Percentiles rank a stretch among this genome's conserved stretches.
Conservation (phyloP, 1,284 basidiomycete species). For the Microbotryum lychnidis-dioicae region DNA sequence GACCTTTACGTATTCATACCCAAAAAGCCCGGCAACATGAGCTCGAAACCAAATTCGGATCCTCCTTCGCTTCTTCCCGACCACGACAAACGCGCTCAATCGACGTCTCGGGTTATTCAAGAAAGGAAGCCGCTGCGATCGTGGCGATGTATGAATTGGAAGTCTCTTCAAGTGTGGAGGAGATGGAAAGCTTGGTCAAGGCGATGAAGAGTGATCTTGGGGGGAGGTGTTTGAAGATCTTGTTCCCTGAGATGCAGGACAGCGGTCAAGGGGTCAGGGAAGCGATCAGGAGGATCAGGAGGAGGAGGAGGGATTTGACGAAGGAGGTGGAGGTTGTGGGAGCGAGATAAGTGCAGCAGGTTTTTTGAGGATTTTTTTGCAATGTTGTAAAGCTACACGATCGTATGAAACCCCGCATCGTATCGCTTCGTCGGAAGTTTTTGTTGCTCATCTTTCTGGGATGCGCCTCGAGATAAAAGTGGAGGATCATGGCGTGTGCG, state of each 20-base stretch:
- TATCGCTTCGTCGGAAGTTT: no score
- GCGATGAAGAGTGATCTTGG: constrained; percentile 17
- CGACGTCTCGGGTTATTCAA: constrained; percentile 3
- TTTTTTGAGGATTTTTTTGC: no score
- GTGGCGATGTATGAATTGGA: constrained; percentile 25
- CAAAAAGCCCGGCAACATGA: constrained; percentile 4
- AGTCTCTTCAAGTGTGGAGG: constrained; percentile 9
- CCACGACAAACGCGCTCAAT: no score
- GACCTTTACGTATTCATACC: constrained; percentile 19
- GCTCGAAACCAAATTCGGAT: constrained; percentile 9
- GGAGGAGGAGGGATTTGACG: not conserved
- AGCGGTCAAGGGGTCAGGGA: not conserved
- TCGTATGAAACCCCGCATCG: no score
- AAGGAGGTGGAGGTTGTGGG: no score
- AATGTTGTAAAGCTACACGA: no score
- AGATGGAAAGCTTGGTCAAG: constrained; percentile 7
- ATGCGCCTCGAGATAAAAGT: no score
- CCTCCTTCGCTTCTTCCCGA: not conserved
- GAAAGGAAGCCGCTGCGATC: constrained; percentile 20
- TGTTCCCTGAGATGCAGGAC: constrained; percentile 11
- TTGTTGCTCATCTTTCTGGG: no score
- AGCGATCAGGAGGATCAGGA: not conserved
- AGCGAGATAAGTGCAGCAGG: no score
- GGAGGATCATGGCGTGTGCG: no score
- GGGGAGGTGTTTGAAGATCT: constrained; percentile 1